Evolutionary conservation across 192 early-diverging fungal genomes (phyloP).

Genomic region (Diversispora epigaea): DNA sequence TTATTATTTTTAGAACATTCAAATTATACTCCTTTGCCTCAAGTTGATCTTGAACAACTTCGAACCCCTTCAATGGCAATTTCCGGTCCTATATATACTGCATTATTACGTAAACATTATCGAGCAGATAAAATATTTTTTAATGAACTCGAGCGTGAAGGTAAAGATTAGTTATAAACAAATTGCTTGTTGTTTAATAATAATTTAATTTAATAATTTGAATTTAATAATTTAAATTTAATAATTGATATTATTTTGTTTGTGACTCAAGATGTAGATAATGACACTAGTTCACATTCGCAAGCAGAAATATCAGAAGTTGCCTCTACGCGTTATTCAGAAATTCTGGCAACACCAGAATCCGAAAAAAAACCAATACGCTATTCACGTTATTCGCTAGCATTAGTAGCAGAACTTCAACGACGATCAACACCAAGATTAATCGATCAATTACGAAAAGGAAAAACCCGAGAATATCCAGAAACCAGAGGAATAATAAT

Average conservation of each 20-base stretch:
- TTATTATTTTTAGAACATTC: neutral
- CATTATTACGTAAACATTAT: neutral
- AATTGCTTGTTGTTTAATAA: no score
- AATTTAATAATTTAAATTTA: no score
- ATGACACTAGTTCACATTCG: neutral
- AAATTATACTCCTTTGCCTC: neutral
- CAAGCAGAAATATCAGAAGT: neutral
- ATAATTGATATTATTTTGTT: no score
- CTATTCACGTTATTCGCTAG: neutral
- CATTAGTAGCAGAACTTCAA: neutral
- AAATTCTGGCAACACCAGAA: neutral
- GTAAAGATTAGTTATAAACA: no score
- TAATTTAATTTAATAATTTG: no score
- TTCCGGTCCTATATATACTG: neutral
- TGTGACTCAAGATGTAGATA: neutral
- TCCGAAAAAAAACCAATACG: neutral
- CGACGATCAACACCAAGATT: neutral
- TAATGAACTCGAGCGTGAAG: neutral
- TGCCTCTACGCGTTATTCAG: neutral
- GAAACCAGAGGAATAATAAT: no score
- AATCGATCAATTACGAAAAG: neutral
- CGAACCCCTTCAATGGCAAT: conserved; percentile 1
- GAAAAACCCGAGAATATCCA: neutral
- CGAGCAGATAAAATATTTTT: neutral
- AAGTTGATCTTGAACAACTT: conserved; percentile 4